Conservation (phyloP, 768 basidiomycete species). For the Tylopilus rubrobrunneus region DNA sequence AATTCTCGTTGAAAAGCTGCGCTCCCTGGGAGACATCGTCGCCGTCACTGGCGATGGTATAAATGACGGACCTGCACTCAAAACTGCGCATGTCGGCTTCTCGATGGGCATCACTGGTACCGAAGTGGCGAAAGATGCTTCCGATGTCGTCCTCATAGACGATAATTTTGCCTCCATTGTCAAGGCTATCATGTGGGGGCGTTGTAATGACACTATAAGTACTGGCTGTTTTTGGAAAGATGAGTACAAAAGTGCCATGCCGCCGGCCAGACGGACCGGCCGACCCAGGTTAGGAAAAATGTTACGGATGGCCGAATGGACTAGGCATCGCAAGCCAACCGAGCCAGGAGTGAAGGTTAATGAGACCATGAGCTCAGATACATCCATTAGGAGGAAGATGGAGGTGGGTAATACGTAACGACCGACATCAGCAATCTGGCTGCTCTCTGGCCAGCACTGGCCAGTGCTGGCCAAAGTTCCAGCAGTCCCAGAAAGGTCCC, state of each 20-base stretch:
- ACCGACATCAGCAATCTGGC: background rate
- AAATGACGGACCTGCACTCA: constrained; percentile 95
- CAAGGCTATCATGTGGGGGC: constrained; percentile 98
- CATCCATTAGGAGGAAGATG: background rate
- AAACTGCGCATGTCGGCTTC: constrained; percentile 95
- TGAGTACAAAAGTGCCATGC: background rate
- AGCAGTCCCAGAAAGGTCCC: too few species aligned
- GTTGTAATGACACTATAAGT: constrained; percentile 98
- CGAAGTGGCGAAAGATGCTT: constrained; percentile 98
- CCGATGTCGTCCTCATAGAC: constrained; percentile 98
- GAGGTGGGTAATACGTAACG: background rate
- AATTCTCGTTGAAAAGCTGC: constrained; percentile 83
- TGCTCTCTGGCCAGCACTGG: too few species aligned
- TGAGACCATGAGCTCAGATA: background rate
- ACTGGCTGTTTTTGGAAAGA: constrained; percentile 15
- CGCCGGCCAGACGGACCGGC: background rate
- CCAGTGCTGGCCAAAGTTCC: too few species aligned
- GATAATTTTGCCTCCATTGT: constrained; percentile 96
- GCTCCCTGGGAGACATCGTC: constrained; percentile 82
- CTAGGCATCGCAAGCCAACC: background rate
- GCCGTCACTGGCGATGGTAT: constrained; percentile 98
- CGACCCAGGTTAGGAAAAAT: background rate
- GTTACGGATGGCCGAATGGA: background rate
- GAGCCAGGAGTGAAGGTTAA: background rate
- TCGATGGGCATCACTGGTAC: constrained; percentile 97